Percentiles rank a stretch among this genome's conserved stretches.
Conservation (phyloP, 345 rosid genomes). For the Lagerstroemia speciosa region DNA sequence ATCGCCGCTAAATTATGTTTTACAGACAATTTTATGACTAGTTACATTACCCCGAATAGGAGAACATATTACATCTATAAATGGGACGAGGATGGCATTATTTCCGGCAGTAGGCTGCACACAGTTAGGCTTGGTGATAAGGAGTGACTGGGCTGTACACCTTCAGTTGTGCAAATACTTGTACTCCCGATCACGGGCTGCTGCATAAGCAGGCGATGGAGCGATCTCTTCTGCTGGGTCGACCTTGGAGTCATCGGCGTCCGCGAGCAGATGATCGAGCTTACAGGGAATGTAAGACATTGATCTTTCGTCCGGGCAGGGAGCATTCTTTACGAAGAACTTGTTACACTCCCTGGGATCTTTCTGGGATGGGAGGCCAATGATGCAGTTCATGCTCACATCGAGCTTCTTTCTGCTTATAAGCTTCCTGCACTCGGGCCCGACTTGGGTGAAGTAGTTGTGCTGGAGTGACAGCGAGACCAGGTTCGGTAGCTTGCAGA, state of each 20-base stretch:
- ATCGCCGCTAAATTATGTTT: background rate
- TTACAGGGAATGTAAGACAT: conserved; percentile 29
- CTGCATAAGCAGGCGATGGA: conserved; percentile 16
- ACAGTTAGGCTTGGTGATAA: background rate
- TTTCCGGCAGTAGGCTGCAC: background rate
- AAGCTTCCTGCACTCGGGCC: conserved; percentile 36
- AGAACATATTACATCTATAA: background rate
- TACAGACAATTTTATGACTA: background rate
- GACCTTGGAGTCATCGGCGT: conserved; percentile 4
- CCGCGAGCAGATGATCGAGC: background rate
- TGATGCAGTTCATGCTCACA: conserved; percentile 43
- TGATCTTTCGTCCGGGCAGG: conserved; percentile 19
- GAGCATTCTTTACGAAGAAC: conserved; percentile 20
- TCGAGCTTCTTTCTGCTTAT: conserved; percentile 23
- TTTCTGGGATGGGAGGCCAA: conserved; percentile 42
- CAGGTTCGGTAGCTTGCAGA: conserved; percentile 36
- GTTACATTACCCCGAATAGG: background rate
- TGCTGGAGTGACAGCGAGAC: conserved; percentile 20
- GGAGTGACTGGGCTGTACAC: background rate
- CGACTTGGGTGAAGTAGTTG: conserved; percentile 54
- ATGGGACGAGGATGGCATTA: background rate
- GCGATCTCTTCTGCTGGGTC: conserved; percentile 6
- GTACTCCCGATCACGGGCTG: conserved; percentile 10
- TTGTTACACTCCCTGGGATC: conserved; percentile 15
- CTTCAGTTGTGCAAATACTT: background rate